Base-by-base conservation (phyloP, 2,329 filamentous ascomycete species). In the Aureobasidium vineae region DNA sequence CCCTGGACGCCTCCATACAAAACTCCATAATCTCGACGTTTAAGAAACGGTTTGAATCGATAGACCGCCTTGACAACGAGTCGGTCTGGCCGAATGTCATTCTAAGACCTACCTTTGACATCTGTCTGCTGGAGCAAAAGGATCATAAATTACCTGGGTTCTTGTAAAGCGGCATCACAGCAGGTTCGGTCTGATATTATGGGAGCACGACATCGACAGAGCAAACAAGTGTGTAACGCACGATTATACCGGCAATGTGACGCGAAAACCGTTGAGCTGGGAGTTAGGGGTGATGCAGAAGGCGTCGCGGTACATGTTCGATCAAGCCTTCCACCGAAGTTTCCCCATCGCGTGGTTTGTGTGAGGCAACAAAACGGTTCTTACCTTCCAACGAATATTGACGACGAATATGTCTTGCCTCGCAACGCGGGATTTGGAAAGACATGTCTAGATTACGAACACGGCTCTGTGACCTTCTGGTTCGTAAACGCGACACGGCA, bases 341-440 rank as follows among this genome's bases (percentile, higher is more conserved):
- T 65, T 56, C 61, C 61, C 61, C 61, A 64, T 65, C 38, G 50
- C 49, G 61, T 56, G 41, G 28, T 26, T 26, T 54, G 61, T 65
- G 36, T 65, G 61, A 56, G 61, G 61, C 61, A 38, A 56, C 61
- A 36, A 23, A 65, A 65, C 61, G 61, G 54, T 43, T 40, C 23
- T 40, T 15, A 54, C 3, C 43, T n/a, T 52, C 61, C 31, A 65
- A 38, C 50, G 40, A 56, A 47, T 65, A 65, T 56, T 56, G 61
- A 53, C 49, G 23, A 63, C 47, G 60, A 38, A 65, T 31, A 13
- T 65, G 49, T 65, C 61, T 54, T 52, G 28, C 31, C 28, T 40
- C 45, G 23, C n/a, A 19, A 28, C 28, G 28, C 15, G 26, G 28
- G 26, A 63, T 41, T 50, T 23, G 6, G 15, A 38, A 40, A 26